Base-by-base conservation (phyloP, 208 protist genomes). In the Acanthamoeba healyi region DNA sequence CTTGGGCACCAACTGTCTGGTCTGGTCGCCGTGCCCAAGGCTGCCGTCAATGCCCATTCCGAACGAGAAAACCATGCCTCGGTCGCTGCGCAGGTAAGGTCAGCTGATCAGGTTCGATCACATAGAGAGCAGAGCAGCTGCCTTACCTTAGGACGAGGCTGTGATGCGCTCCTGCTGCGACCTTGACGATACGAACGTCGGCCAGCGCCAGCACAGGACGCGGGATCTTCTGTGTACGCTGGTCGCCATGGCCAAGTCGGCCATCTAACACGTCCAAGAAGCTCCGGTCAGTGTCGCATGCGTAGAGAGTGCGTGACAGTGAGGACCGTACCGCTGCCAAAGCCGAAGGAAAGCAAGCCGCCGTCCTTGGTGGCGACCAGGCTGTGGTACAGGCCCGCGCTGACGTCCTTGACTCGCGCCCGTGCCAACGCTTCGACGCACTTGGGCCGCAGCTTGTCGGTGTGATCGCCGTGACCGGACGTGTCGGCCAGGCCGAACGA, bases 391-490 rank as follows among this genome's bases (percentile, higher is more conserved):
- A 77, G 67, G 29, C 67, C 67, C 1, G 67, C 67, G 67, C 67
- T 77, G 14, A 44, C 29, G 34, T 77, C 67, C 29, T 7, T 42
- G 6, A 77, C 67, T 17, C 67, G 29, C 38, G 15, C 34, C 4
- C 67, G 67, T 3, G 67, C 29, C 15, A 77, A 36, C 34, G 67
- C 67, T 14, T 44, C 67, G 38, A 77, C 29, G 22, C 29, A 77
- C 67, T 77, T 77, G 67, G 67, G 67, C 67, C 38, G 29, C 36
- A 77, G 34, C 67, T 77, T 77, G 38, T 77, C 67, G 67, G 24
- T 12, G 38, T 77, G 67, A 36, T 77, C 67, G 5, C 67, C 67
- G 34, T 77, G 67, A 14, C 67, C 67, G 10, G 67, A 77, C 17
- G 67, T 7, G 36, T 77, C 67, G 0, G 67, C 67, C 26, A 77